Evolutionary conservation across 352 stramenopile species (phyloP).

Genomic region (Globisporangium apiculatum): DNA sequence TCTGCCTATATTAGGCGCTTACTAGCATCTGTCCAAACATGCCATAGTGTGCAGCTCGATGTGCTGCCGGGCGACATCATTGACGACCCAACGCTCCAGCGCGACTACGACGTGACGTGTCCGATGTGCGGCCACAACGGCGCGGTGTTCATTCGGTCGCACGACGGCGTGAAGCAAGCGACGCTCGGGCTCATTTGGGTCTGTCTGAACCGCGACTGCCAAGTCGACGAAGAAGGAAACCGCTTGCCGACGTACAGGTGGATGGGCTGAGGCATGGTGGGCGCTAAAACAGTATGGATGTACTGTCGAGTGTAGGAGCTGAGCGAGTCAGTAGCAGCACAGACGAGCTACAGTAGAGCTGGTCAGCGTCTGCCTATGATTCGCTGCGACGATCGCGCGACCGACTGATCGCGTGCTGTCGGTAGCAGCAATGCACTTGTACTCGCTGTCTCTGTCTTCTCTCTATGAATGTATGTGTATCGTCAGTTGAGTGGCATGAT

Average conservation of each 20-base stretch:
- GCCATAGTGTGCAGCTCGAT: slow-evolving; percentile 66
- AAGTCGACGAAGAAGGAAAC: slow-evolving; percentile 80
- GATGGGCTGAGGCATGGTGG: slow-evolving; percentile 43
- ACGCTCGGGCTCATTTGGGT: slow-evolving; percentile 86
- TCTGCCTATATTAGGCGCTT: background rate
- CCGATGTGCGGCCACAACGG: slow-evolving; percentile 73
- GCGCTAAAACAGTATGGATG: too few relatives aligned
- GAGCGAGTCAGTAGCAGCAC: too few relatives aligned
- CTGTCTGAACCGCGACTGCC: slow-evolving; percentile 84
- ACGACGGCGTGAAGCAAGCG: slow-evolving; percentile 84
- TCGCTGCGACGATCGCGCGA: too few relatives aligned
- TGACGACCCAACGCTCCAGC: slow-evolving; percentile 84
- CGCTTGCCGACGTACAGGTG: slow-evolving; percentile 80
- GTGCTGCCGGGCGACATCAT: slow-evolving; percentile 83
- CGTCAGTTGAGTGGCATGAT: too few relatives aligned
- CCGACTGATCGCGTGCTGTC: too few relatives aligned
- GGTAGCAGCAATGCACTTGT: too few relatives aligned
- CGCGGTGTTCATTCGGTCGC: slow-evolving; percentile 83
- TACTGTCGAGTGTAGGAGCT: too few relatives aligned
- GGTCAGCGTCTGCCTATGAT: too few relatives aligned
- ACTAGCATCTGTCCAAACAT: background rate
- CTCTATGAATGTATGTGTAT: too few relatives aligned
- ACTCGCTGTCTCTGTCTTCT: too few relatives aligned
- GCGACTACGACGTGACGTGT: slow-evolving; percentile 81
- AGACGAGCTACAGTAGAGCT: too few relatives aligned